These are phyloP conservation scores for Termitomyces sp. DNA, from an alignment of 768 basidiomycete species.

Conservation along the genomic window DNA sequence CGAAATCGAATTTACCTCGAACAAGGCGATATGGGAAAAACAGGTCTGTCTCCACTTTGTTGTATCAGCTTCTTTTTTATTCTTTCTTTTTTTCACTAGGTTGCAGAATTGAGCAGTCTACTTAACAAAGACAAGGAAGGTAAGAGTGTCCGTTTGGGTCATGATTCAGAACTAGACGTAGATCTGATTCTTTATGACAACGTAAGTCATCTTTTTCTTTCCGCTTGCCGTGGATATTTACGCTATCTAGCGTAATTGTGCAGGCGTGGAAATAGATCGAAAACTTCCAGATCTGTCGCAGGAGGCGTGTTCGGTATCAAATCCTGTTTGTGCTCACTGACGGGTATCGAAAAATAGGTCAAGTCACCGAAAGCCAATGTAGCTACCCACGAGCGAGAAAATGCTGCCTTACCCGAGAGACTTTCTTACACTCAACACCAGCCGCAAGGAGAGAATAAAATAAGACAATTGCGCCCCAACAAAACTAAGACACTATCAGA, in stretches of 20 bases:
- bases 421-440: slow-evolving; percentile 2
- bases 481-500: slow-evolving; percentile 1
- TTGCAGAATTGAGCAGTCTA: not conserved
- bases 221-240: not conserved
- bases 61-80: not conserved
- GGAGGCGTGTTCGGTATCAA: not conserved
- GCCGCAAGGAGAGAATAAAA: not conserved
- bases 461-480: not conserved
- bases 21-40: not conserved
- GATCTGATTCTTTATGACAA: not conserved
- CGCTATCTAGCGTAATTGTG: not conserved
- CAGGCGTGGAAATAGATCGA: not conserved
- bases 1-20: not conserved
- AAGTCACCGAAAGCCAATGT: not conserved
- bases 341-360: not conserved
- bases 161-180: not conserved
- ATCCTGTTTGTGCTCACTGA: not conserved
- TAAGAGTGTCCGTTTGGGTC: not conserved
- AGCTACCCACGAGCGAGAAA: not conserved
- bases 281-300: not conserved
- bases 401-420: not conserved
- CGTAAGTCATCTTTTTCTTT: not conserved
- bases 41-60: not conserved
- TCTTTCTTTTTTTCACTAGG: not conserved
- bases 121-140: not conserved